phyloP scores from a whole-genome alignment of 768 basidiomycete genomes.

The Amanita jacksonii region DNA sequence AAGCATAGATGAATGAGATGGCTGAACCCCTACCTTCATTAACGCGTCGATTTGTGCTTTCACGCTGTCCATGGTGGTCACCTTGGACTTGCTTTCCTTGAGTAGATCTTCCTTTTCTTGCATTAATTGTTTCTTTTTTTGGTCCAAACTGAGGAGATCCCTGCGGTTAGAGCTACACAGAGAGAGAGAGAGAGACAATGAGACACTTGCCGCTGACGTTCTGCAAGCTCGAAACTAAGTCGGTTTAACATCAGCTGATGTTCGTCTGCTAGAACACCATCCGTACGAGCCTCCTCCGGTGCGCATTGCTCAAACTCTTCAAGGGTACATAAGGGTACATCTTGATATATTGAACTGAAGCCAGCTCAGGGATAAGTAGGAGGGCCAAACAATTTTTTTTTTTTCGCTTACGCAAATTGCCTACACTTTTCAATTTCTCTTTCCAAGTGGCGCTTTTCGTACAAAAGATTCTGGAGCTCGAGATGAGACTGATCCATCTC shows the following conservation, averaged over 20 bases:
- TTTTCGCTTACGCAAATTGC: constrained; percentile 69
- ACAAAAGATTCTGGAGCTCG: constrained; percentile 76
- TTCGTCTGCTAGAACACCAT: constrained; percentile 52
- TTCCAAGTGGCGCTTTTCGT: constrained; percentile 85
- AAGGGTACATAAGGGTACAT: constrained; percentile 63
- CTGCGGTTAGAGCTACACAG: constrained; percentile 2
- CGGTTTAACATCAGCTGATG: constrained; percentile 87
- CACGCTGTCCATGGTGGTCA: constrained; percentile 64
- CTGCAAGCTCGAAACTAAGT: constrained; percentile 77
- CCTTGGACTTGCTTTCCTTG: constrained; percentile 70
- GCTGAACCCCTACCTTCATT: constrained; percentile 57
- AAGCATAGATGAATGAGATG: constrained; percentile 1
- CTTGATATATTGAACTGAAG: constrained; percentile 78
- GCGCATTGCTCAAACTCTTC: constrained; percentile 64
- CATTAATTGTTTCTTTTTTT: constrained; percentile 55
- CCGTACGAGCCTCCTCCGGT: constrained; percentile 54
- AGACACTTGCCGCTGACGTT: constrained; percentile 79
- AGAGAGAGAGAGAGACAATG: constrained; percentile 8
- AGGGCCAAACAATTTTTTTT: too few relatives aligned
- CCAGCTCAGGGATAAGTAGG: background rate
- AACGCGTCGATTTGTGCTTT: constrained; percentile 70
- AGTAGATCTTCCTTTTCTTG: constrained; percentile 70
- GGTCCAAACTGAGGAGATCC: constrained; percentile 47
- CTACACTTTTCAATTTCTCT: constrained; percentile 89
- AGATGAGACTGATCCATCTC: constrained; percentile 90